phyloP scores from a whole-genome alignment of 371 early-diverging fungal genomes.

The Mucor racemosus region DNA sequence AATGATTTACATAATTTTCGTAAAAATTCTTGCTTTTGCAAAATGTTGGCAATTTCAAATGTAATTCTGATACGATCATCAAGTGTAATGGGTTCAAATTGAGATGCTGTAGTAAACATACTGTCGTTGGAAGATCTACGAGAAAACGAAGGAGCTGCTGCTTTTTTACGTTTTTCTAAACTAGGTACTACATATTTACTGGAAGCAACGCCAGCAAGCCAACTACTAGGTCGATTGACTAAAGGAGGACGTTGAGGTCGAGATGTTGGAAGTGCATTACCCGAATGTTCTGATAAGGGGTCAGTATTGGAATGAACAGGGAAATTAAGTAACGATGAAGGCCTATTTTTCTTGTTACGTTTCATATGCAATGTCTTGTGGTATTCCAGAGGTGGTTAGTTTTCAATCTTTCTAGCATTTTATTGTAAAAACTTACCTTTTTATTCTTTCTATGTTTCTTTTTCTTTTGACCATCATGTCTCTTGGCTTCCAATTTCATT shows the following conservation, averaged over 20 bases:
- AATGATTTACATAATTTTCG: conserved; percentile 57
- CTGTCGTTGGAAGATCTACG: conserved; percentile 47
- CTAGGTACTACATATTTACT: conserved; percentile 49
- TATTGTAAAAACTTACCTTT: background rate
- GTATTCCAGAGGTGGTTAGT: too few relatives aligned
- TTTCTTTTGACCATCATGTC: background rate
- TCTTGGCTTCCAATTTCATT: conserved; percentile 50
- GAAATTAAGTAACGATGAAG: conserved; percentile 13
- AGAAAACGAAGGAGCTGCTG: conserved; percentile 27
- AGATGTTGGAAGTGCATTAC: background rate
- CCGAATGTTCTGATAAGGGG: background rate
- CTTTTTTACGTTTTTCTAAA: conserved; percentile 41
- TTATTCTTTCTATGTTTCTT: conserved; percentile 7
- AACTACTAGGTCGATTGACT: conserved; percentile 43
- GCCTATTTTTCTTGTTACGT: conserved; percentile 5
- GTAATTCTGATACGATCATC: conserved; percentile 65
- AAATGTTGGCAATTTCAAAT: conserved; percentile 64
- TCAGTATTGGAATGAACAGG: conserved; percentile 20
- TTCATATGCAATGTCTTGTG: background rate
- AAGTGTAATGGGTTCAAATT: conserved; percentile 55
- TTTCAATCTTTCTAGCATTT: too few relatives aligned
- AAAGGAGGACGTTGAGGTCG: conserved; percentile 36
- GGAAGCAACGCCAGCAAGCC: conserved; percentile 42
- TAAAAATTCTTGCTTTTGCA: conserved; percentile 66
- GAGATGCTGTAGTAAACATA: conserved; percentile 54